Evolutionary conservation across 2,329 filamentous ascomycete genomes (phyloP).

Genomic region (Xenoacremonium recifei): DNA sequence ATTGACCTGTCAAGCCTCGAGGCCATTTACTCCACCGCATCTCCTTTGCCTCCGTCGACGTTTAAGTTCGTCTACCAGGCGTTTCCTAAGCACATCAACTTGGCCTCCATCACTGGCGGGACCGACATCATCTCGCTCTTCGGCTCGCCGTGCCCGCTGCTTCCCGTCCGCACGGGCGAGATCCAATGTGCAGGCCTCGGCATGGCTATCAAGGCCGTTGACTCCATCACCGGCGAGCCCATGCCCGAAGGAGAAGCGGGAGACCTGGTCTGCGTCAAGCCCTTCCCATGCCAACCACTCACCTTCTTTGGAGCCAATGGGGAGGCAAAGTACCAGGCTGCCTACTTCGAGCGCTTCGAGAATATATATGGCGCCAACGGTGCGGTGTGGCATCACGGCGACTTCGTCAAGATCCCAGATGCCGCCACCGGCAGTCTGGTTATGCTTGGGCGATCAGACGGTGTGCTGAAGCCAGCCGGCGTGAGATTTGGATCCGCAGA

Average conservation of each 20-base stretch:
- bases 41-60: constrained; percentile 87
- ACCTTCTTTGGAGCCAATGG: constrained; percentile 74
- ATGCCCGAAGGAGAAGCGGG: constrained; percentile 67
- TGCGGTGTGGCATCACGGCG: constrained; percentile 86
- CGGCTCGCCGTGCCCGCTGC: constrained; percentile 75
- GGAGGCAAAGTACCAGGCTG: constrained; percentile 72
- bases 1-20: constrained; percentile 64
- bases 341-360: constrained; percentile 85
- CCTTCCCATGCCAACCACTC: constrained; percentile 89
- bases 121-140: constrained; percentile 97
- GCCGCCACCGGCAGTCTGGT: constrained; percentile 71
- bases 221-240: constrained; percentile 54
- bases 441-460: constrained; percentile 92
- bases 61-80: constrained; percentile 86
- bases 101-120: constrained; percentile 91
- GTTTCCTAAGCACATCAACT: constrained; percentile 77
- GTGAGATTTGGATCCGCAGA: constrained; percentile 92
- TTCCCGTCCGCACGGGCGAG: constrained; percentile 70
- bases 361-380: constrained; percentile 36
- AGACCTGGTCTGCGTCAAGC: constrained; percentile 80
- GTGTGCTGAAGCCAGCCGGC: constrained; percentile 87
- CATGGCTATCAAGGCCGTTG: constrained; percentile 69
- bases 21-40: constrained; percentile 92
- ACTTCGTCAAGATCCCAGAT: constrained; percentile 73
- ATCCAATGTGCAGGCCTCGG: constrained; percentile 77